Evolutionary conservation across 2,329 filamentous ascomycete species (phyloP), one percentile per base, ranked within the genome.

Genomic region (Aspergillus persii): DNA sequence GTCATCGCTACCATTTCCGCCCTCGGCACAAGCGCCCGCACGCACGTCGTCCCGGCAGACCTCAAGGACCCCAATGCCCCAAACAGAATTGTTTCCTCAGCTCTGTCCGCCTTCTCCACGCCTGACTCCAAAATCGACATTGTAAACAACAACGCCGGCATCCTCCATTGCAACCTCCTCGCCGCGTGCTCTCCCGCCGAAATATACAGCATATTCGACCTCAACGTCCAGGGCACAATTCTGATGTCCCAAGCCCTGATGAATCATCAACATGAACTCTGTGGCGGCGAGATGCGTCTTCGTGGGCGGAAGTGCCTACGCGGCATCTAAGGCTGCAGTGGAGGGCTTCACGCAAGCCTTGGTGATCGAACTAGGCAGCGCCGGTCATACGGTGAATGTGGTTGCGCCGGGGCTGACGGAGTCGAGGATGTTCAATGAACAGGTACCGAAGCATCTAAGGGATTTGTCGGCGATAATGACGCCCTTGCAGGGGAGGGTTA

Each of bases 81-180:
- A 4, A 31, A 23, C 15, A 29, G 11, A 0, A 44, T 56, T 15
- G 18, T 56, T 30, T 11, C 46, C 18, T 46, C 54, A 8, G 44
- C 54, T 11, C 48, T 56, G 26, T 23, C 26, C 7, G 47, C 54
- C 3, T 56, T 56, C 27, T 33, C 47, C n/a, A 18, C 33, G 7
- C 23, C 9, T 4, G 47, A 50, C 1, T 12, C 18, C 7, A 54
- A 41, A 33, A 51, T 57, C 36, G 54, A 62, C 15, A 60, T 57
- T 29, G 47, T 60, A 4, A 50, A 60, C 30, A 60, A 62, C 41
- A 62, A 60, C 39, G 60, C 57, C 2, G 57, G 33, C 9, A 36
- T 47, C 1, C 27, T 47, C 7, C 33, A 31, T 2, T 51, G 33
- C 33, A 44, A 53, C 44, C 15, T 15, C 6, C 54, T 53, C 4